Percentiles rank a stretch among this genome's conserved stretches.
phyloP scores from a whole-genome alignment of 495 filamentous ascomycete genomes.

The Penicillium canariense region DNA sequence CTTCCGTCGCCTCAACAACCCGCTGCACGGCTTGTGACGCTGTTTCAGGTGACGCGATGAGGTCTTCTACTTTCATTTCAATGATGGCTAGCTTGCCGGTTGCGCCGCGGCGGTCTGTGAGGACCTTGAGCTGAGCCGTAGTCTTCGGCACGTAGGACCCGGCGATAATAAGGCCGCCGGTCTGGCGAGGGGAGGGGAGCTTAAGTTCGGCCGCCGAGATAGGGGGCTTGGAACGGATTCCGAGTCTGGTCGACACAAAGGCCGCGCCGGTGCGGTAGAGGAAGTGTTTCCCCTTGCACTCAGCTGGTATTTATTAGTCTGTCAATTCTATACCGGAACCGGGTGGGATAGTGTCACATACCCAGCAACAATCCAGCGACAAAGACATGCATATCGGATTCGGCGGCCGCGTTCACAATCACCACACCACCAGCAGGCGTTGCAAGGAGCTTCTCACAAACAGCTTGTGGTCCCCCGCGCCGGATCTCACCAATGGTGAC shows the following conservation, averaged over 20 bases:
- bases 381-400: conserved; percentile 53
- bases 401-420: conserved; percentile 51
- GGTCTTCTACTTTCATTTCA: conserved; percentile 44
- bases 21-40: conserved; percentile 21
- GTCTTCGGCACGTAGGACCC: conserved; percentile 57
- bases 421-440: conserved; percentile 39
- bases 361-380: conserved; percentile 44
- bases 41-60: conserved; percentile 35
- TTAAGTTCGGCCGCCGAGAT: conserved; percentile 41
- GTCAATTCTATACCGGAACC: neutral
- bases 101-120: conserved; percentile 35
- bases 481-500: conserved; percentile 48
- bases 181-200: conserved; percentile 28
- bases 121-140: conserved; percentile 44
- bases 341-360: conserved; percentile 3
- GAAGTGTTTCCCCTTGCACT: conserved; percentile 44
- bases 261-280: conserved; percentile 54
- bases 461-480: conserved; percentile 32
- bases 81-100: conserved; percentile 40
- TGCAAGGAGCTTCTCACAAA: conserved; percentile 38
- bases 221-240: conserved; percentile 45
- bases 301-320: conserved; percentile 25
- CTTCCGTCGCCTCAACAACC: conserved; percentile 30
- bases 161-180: conserved; percentile 51
- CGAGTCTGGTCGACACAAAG: conserved; percentile 54